Evolutionary conservation across 1,284 basidiomycete genomes (phyloP), one percentile per base, ranked within the genome.

Genomic region (Leccinum insolens): DNA sequence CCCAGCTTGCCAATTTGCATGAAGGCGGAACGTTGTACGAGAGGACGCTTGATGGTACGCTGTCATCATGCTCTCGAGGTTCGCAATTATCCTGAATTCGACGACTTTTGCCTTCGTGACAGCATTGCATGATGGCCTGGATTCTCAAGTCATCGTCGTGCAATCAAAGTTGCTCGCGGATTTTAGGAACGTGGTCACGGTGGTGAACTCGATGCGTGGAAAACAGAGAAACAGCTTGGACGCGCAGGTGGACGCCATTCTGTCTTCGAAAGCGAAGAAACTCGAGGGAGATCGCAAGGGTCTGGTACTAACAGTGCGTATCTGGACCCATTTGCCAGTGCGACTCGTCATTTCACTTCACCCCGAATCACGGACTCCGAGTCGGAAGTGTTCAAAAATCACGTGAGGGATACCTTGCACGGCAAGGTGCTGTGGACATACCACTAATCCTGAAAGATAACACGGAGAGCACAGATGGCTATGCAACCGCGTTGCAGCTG

Each of bases 1-100:
- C 93, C 0, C 89, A 94, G 67, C 84, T 98, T 8, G 93, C 94
- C 7, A 87, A 92, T 68, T 77, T 91, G 68, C 88, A 91, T 69
- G 88, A 93, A 65, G 69, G 69, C 52, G 76, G 75, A 20, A 64
- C 69, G 2, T 71, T 81, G 28, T 84, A 88, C 61, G 85, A 88
- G 60, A 72, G 76, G 25, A 77, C 82, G 55, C 78, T 90, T 20
- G 86, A 90, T 73, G 82, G 90, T 91, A 74, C 55, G 60, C 20
- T 65, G 28, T 57, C 7, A 4, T 20, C 17, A 17, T 60, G 17
- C 20, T 46, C 63, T 61, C 67, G 49, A 31, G 3, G 12, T 60
- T 60, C 2, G 37, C 65, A 60, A 9, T 55, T 41, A 52, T 25
- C 46, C 44, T n/a, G 22, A 55, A 28, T 60, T 62, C 71, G 46